Conservation (phyloP, 1,139 yeast species). For the Protomyces inouyei region DNA sequence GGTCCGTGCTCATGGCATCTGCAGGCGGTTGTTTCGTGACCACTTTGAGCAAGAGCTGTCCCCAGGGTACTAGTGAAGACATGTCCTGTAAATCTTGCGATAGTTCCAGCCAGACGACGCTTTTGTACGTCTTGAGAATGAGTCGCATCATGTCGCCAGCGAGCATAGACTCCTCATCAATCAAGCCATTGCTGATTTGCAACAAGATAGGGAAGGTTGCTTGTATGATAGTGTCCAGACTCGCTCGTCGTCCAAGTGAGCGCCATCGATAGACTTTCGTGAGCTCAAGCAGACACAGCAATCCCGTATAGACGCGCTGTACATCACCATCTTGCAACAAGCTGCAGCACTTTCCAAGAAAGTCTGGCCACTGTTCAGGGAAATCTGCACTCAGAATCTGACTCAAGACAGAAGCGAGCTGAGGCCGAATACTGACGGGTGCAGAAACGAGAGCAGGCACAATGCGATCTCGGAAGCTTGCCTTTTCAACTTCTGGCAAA, state of each 20-base stretch:
- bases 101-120: slow-evolving; percentile 65
- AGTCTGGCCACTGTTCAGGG: slow-evolving; percentile 64
- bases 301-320: slow-evolving; percentile 65
- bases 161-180: slow-evolving; percentile 46
- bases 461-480: slow-evolving; percentile 59
- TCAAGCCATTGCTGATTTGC: slow-evolving; percentile 56
- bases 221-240: slow-evolving; percentile 56
- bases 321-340: slow-evolving; percentile 51
- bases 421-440: slow-evolving; percentile 48
- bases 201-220: slow-evolving; percentile 67
- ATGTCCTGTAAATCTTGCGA: slow-evolving; percentile 63
- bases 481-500: slow-evolving; percentile 64
- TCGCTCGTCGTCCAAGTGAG: slow-evolving; percentile 54
- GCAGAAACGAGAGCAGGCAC: slow-evolving; percentile 48
- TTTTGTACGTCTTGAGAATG: slow-evolving; percentile 73
- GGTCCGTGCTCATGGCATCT: slow-evolving; percentile 46
- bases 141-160: slow-evolving; percentile 75
- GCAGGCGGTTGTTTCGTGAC: slow-evolving; percentile 59
- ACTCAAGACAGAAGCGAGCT: slow-evolving; percentile 66
- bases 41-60: slow-evolving; percentile 66
- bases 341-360: slow-evolving; percentile 56
- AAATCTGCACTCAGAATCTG: slow-evolving; percentile 64
- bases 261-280: slow-evolving; percentile 74
- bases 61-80: slow-evolving; percentile 64
- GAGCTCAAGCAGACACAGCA: slow-evolving; percentile 69